These are phyloP conservation scores for Silene vulgaris DNA, from an alignment of 179 eudicot genomes.

Conservation along the genomic window DNA sequence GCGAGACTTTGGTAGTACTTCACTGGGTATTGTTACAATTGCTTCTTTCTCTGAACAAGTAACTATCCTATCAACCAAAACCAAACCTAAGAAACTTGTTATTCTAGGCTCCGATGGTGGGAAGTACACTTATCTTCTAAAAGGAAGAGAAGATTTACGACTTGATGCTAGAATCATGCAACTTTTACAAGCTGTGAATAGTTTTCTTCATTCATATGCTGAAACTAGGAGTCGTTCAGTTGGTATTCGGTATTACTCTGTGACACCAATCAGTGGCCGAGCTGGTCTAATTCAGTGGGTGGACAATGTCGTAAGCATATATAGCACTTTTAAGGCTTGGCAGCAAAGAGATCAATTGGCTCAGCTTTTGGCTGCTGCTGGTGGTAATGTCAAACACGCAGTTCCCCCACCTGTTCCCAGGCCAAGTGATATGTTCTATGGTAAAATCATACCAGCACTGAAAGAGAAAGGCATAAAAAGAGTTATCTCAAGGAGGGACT, in stretches of 20 bases:
- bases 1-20: conserved; percentile 33
- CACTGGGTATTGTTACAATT: conserved; percentile 74
- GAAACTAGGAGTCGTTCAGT: conserved; percentile 53
- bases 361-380: conserved; percentile 53
- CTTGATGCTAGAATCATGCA: conserved; percentile 99
- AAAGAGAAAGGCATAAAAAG: conserved; percentile 99
- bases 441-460: conserved; percentile 97
- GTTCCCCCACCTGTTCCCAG: conserved; percentile 86
- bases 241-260: conserved; percentile 87
- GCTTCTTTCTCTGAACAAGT: conserved; percentile 81
- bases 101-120: conserved; percentile 93
- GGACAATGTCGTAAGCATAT: conserved; percentile 84
- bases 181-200: conserved; percentile 79
- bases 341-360: conserved; percentile 74
- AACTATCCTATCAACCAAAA: conserved; percentile 82
- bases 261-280: conserved; percentile 95
- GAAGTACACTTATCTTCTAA: conserved; percentile 85
- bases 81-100: conserved; percentile 92
- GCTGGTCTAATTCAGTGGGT: conserved; percentile 99
- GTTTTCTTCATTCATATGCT: conserved; percentile 63
- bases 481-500: conserved; percentile 96
- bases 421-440: conserved; percentile 99
- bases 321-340: conserved; percentile 93
- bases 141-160: conserved; percentile 98
- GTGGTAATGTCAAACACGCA: conserved; percentile 45